Evolutionary conservation across 192 early-diverging fungal genomes (phyloP).

Genomic region (Coemansia sp.): DNA sequence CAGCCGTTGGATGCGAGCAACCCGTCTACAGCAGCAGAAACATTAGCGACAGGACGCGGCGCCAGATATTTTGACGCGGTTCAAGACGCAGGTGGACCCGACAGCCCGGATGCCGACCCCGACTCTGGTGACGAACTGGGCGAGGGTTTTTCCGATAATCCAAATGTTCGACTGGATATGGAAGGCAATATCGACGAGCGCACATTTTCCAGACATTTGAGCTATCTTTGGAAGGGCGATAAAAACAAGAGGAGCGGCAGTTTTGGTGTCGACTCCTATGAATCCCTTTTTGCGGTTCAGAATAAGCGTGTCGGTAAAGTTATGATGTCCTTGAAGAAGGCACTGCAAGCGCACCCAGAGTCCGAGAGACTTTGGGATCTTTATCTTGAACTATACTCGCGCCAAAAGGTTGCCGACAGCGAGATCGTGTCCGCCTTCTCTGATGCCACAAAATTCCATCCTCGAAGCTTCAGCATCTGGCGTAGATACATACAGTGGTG

Average conservation of each 20-base stretch:
- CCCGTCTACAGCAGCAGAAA: background rate
- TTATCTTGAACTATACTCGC: conserved; percentile 39
- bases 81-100: conserved; percentile 9
- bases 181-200: background rate
- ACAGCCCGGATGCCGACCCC: conserved; percentile 1
- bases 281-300: background rate
- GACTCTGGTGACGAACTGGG: background rate
- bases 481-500: conserved; percentile 40
- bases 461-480: conserved; percentile 31
- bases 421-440: conserved; percentile 33
- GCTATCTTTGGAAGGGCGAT: background rate
- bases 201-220: background rate
- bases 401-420: conserved; percentile 13
- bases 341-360: conserved; percentile 21
- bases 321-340: conserved; percentile 17
- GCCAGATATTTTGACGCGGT: conserved; percentile 20
- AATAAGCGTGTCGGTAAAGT: conserved; percentile 23
- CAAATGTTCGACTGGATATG: background rate
- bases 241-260: background rate
- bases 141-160: conserved; percentile 1
- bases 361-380: conserved; percentile 47
- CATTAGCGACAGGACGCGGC: background rate
- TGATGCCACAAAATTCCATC: conserved; percentile 36
- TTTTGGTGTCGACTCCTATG: background rate
- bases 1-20: background rate